phyloP scores from a whole-genome alignment of 805 yeast genomes.

The Candida patagonica region DNA sequence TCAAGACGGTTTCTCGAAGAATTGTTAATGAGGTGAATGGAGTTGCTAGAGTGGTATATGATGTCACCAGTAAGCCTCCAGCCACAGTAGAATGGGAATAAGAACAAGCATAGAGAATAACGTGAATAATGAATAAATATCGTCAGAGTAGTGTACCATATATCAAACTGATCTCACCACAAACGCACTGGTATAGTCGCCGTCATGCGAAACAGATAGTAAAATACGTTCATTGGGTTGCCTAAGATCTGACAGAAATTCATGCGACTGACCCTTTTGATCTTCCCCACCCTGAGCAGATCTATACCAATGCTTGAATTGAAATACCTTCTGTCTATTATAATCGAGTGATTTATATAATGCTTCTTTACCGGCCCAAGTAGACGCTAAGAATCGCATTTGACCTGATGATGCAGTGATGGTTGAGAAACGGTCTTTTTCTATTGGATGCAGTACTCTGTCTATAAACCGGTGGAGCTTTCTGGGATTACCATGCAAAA shows the following conservation, averaged over 20 bases:
- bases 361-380: conserved; percentile 75
- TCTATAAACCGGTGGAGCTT: conserved; percentile 33
- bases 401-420: conserved; percentile 1
- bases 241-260: neutral
- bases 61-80: conserved; percentile 98
- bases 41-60: conserved; percentile 98
- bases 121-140: neutral
- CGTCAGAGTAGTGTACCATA: neutral
- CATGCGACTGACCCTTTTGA: conserved; percentile 9
- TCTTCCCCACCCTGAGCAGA: conserved; percentile 18
- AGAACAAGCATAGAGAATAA: neutral
- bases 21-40: conserved; percentile 98
- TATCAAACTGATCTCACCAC: conserved; percentile 35
- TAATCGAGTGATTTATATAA: conserved; percentile 49
- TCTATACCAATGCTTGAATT: conserved; percentile 54
- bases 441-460: conserved; percentile 43
- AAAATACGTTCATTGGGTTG: conserved; percentile 38
- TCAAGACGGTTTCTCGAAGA: conserved; percentile 88
- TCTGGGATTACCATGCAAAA: conserved; percentile 32
- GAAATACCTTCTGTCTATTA: conserved; percentile 41
- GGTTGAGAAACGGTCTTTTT: neutral
- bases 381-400: conserved; percentile 38
- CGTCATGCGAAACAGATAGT: conserved; percentile 57
- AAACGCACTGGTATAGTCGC: conserved; percentile 45
- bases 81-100: conserved; percentile 99